phyloP scores from a whole-genome alignment of 1,139 yeast species.

The Kurtzmaniella quercitrusa region DNA sequence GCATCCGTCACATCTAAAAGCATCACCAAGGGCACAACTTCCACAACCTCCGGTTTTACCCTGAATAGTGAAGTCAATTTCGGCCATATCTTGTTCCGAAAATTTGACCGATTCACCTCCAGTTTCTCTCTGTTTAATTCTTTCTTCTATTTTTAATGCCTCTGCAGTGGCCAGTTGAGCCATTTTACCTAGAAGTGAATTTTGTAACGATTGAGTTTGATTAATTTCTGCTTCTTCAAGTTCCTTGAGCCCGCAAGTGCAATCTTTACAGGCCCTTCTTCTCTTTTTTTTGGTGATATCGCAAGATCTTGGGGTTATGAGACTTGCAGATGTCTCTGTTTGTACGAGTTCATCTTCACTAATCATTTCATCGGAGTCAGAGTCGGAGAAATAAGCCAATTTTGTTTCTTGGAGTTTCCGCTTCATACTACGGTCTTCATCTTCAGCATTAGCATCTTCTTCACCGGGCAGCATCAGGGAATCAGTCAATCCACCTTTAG shows the following conservation, averaged over 20 bases:
- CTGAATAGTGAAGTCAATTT: conserved; percentile 89
- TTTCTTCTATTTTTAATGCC: conserved; percentile 49
- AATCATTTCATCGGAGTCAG: conserved; percentile 40
- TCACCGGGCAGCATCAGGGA: conserved; percentile 19
- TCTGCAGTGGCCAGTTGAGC: conserved; percentile 51
- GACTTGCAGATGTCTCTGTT: conserved; percentile 20
- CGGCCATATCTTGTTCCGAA: conserved; percentile 65
- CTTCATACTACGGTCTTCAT: conserved; percentile 34
- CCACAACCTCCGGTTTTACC: conserved; percentile 98
- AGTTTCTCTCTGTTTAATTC: conserved; percentile 23
- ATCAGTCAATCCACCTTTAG: conserved; percentile 34
- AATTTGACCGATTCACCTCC: conserved; percentile 47
- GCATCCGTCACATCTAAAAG: conserved; percentile 97
- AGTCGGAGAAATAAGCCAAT: conserved; percentile 50
- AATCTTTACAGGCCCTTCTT: conserved; percentile 91
- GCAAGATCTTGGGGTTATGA: conserved; percentile 47
- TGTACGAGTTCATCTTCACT: conserved; percentile 41
- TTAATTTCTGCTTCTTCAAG: conserved; percentile 55
- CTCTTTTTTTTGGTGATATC: conserved; percentile 51
- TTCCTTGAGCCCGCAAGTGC: conserved; percentile 94
- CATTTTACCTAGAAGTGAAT: conserved; percentile 41
- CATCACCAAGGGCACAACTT: conserved; percentile 94
- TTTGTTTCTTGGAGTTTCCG: conserved; percentile 45
- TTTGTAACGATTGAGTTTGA: conserved; percentile 46
- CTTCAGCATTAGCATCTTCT: conserved; percentile 26